phyloP scores from a whole-genome alignment of 2,329 filamentous ascomycete genomes.

The Pseudohalonectria lignicola region DNA sequence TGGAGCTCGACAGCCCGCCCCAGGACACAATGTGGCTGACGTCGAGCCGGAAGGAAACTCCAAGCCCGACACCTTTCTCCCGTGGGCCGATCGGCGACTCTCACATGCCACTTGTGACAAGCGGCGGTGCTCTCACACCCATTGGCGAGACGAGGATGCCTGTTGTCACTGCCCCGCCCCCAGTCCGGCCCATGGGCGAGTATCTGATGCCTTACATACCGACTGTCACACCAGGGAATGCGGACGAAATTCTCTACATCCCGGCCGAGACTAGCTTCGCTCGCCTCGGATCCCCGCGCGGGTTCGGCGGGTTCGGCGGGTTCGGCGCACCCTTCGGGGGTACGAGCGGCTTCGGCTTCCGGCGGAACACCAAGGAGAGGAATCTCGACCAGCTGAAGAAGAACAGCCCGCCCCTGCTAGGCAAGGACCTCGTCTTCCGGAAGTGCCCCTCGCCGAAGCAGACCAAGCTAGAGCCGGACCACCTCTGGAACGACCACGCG shows the following conservation, averaged over 20 bases:
- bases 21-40: slow-evolving; percentile 23
- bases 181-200: slow-evolving; percentile 18
- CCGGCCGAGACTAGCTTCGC: slow-evolving; percentile 27
- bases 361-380: slow-evolving; percentile 34
- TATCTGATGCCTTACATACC: slow-evolving; percentile 20
- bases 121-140: slow-evolving; percentile 11
- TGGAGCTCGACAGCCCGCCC: slow-evolving; percentile 23
- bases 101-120: slow-evolving; percentile 18
- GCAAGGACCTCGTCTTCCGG: slow-evolving; percentile 68
- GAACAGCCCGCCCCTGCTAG: slow-evolving; percentile 74
- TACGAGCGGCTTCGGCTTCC: slow-evolving; percentile 25
- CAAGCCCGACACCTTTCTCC: slow-evolving; percentile 9
- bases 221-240: slow-evolving; percentile 13
- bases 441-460: slow-evolving; percentile 73
- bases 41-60: slow-evolving; percentile 11
- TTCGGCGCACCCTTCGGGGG: slow-evolving; percentile 34
- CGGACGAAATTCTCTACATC: slow-evolving; percentile 15
- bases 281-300: slow-evolving; percentile 14
- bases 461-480: slow-evolving; percentile 73
- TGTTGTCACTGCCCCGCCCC: slow-evolving; percentile 8
- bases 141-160: slow-evolving; percentile 17
- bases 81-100: slow-evolving; percentile 17
- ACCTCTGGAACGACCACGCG: slow-evolving; percentile 38
- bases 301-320: slow-evolving; percentile 14
- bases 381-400: slow-evolving; percentile 37